Evolutionary conservation across 1,139 yeast genomes (phyloP).

Genomic region (Lodderomyces jiufengensis): DNA sequence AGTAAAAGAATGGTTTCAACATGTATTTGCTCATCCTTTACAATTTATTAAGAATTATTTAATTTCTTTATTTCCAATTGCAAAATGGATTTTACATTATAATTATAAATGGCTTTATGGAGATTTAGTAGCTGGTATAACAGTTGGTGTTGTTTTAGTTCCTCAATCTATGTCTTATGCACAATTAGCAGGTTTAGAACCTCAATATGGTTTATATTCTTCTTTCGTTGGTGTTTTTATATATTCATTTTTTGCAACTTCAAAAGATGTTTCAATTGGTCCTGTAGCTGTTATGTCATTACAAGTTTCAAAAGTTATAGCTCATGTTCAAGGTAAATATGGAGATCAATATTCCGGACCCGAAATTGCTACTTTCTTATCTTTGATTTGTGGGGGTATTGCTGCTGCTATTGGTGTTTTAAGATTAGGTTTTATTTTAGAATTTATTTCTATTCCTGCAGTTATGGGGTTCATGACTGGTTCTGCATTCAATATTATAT

Average conservation of each 20-base stretch:
- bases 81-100: slow-evolving; percentile 80
- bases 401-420: slow-evolving; percentile 79
- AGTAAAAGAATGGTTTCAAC: slow-evolving; percentile 43
- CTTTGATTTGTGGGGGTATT: slow-evolving; percentile 81
- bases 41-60: slow-evolving; percentile 42
- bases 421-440: slow-evolving; percentile 83
- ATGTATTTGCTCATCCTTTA: slow-evolving; percentile 40
- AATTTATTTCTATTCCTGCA: slow-evolving; percentile 86
- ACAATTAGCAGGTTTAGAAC: slow-evolving; percentile 71
- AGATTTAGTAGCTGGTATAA: slow-evolving; percentile 86
- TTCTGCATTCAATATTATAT: slow-evolving; percentile 76
- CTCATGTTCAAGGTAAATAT: slow-evolving; percentile 46
- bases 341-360: slow-evolving; percentile 50
- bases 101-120: slow-evolving; percentile 75
- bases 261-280: slow-evolving; percentile 93
- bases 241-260: slow-evolving; percentile 88
- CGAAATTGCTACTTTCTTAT: slow-evolving; percentile 73
- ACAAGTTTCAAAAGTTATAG: slow-evolving; percentile 77
- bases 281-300: slow-evolving; percentile 97
- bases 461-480: slow-evolving; percentile 96
- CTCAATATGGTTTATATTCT: slow-evolving; percentile 87
- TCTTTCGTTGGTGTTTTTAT: slow-evolving; percentile 89
- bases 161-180: slow-evolving; percentile 98
- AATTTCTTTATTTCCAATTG: slow-evolving; percentile 70
- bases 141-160: slow-evolving; percentile 89